Base-by-base conservation (phyloP, 2,329 filamentous ascomycete species). In the Trichoderma sp. region DNA sequence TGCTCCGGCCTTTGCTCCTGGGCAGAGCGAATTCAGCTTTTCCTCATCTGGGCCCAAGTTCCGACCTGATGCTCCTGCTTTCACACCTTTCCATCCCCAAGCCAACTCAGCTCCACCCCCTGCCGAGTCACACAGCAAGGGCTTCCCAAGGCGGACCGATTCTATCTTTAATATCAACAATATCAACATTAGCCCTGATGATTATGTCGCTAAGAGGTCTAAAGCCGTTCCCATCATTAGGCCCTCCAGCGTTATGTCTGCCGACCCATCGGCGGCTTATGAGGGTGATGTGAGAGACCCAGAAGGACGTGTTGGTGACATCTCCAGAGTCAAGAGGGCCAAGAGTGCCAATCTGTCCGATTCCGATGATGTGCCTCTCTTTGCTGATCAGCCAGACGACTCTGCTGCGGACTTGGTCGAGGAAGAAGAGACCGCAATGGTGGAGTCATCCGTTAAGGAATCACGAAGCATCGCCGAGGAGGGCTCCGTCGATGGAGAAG, bases 141-240 rank as follows among this genome's bases (percentile, higher is more conserved):
- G 76, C 53, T 72, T 72, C 32, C 78, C 78, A 60, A 80, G 80
- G 61, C 78, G 78, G 13, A 76, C 76, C 1, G 80, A 80, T 70
- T 84, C 86, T 63, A 92, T 93, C 72, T 93, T 93, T 76, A 85
- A 48, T 5, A 48, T 48, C 42, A 48, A 88, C 58, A 89, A 89
- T 50, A 90, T 94, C 71, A 86, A 88, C 70, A 80, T 91, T 35
- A 86, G 83, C 65, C 78, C 84, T 35, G 83, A 85, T 15, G 89
- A 92, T 25, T 84, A 88, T 0, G 22, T 52, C 35, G 19, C 59
- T 17, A 93, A 91, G 79, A 89, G 88, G 72, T 92, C 90, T 5
- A 97, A 95, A 80, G 93, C 93, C 10, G 86, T 97, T 65, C 91
- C 93, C 0, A 96, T 97, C 70, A 80, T 94, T 10, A 84, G 84